phyloP scores from a whole-genome alignment of 2,329 filamentous ascomycete species.

The Clathrospora elynae region DNA sequence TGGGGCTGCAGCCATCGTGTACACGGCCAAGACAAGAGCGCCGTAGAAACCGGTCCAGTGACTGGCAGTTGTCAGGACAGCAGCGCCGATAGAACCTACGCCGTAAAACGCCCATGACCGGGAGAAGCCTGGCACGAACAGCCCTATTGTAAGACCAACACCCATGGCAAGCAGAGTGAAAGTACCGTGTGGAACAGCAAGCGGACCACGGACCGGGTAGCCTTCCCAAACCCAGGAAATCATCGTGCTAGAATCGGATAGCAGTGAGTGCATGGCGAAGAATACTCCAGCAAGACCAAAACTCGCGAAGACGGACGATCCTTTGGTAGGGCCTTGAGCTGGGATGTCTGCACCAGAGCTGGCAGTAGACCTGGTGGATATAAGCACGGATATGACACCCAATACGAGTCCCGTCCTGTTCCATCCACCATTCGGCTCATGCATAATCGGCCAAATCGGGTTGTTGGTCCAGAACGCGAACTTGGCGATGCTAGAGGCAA shows the following conservation, averaged over 20 bases:
- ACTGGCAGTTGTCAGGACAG: conserved; percentile 73
- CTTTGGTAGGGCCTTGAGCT: conserved; percentile 62
- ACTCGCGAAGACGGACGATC: conserved; percentile 73
- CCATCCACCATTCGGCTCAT: conserved; percentile 86
- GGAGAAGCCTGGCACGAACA: conserved; percentile 71
- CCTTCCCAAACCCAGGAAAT: conserved; percentile 98
- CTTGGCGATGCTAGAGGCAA: conserved; percentile 86
- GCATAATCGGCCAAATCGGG: conserved; percentile 94
- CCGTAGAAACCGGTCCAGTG: conserved; percentile 93
- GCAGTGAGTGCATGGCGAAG: conserved; percentile 87
- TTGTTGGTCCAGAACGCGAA: conserved; percentile 96
- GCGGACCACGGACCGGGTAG: conserved; percentile 85
- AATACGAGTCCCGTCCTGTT: conserved; percentile 82
- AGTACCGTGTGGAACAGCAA: conserved; percentile 87
- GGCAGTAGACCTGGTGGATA: conserved; percentile 71
- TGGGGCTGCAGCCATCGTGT: conserved; percentile 79
- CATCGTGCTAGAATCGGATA: conserved; percentile 98
- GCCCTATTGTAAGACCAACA: conserved; percentile 74
- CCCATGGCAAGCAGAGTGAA: conserved; percentile 88
- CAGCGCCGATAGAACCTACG: conserved; percentile 77
- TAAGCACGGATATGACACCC: conserved; percentile 74
- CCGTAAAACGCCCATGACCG: conserved; percentile 81
- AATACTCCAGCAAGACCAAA: conserved; percentile 81
- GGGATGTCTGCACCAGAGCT: conserved; percentile 54
- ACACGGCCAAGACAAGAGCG: conserved; percentile 73